Evolutionary conservation across 495 filamentous ascomycete species (phyloP).

Genomic region (Elasticomyces elasticus): DNA sequence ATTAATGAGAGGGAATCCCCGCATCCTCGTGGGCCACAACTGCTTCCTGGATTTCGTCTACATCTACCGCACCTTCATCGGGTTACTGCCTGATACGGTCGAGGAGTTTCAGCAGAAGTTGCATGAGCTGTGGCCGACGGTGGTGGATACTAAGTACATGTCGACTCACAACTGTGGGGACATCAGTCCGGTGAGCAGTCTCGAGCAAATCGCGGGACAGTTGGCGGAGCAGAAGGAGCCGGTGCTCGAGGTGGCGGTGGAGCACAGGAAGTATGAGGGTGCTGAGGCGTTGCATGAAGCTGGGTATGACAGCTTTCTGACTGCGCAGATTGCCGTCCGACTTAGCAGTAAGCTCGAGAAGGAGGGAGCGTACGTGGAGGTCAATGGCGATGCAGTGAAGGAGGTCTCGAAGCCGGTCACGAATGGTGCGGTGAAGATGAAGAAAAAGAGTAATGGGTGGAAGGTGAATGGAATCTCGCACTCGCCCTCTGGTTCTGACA

Average conservation of each 20-base stretch:
- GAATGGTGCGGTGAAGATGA: neutral
- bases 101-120: constrained; percentile 48
- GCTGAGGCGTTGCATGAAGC: constrained; percentile 50
- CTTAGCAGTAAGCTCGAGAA: constrained; percentile 45
- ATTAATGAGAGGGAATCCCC: constrained; percentile 38
- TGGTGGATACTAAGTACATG: constrained; percentile 75
- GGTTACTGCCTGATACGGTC: constrained; percentile 50
- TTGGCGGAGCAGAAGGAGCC: constrained; percentile 35
- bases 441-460: neutral
- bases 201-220: constrained; percentile 41
- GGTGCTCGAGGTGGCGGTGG: constrained; percentile 35
- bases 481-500: too few species aligned
- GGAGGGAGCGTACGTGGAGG: constrained; percentile 23
- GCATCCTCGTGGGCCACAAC: constrained; percentile 66
- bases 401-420: neutral
- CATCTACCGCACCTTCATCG: constrained; percentile 60
- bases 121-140: constrained; percentile 51
- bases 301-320: constrained; percentile 64
- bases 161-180: constrained; percentile 46
- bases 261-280: constrained; percentile 41
- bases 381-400: neutral
- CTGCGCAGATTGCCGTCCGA: constrained; percentile 55
- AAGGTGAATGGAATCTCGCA: neutral
- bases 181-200: constrained; percentile 40
- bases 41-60: constrained; percentile 64